Conservation (phyloP, 306 rosid genomes). For the Vicia faba region DNA sequence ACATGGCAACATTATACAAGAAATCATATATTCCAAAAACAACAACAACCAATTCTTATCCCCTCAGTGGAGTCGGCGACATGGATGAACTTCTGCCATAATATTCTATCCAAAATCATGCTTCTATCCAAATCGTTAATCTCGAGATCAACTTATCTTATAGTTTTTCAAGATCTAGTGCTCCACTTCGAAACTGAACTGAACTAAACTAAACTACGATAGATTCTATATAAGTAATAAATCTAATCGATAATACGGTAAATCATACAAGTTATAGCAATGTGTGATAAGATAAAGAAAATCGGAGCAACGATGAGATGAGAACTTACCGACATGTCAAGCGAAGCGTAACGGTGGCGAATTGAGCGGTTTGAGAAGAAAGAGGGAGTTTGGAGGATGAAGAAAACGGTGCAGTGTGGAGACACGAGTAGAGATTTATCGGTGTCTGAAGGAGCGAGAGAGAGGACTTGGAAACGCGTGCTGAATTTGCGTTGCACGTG, state of each 20-base stretch:
- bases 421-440: neutral
- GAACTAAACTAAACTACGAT: neutral
- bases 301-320: neutral
- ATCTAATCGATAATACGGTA: neutral
- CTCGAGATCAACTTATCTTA: no score
- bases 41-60: no score
- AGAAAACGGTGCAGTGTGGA: neutral
- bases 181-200: neutral
- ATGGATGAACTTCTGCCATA: no score
- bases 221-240: neutral
- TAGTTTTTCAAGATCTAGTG: constrained; percentile 6
- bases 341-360: neutral
- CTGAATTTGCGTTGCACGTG: constrained; percentile 6
- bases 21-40: no score
- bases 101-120: no score
- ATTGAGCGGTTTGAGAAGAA: neutral
- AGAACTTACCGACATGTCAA: neutral
- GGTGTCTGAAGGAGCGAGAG: neutral
- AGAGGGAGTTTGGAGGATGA: neutral
- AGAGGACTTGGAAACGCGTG: neutral
- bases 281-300: neutral
- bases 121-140: no score
- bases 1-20: no score
- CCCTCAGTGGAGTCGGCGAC: no score
- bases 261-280: neutral